phyloP scores from a whole-genome alignment of 2,329 filamentous ascomycete species.

The Colletotrichum truncatum region DNA sequence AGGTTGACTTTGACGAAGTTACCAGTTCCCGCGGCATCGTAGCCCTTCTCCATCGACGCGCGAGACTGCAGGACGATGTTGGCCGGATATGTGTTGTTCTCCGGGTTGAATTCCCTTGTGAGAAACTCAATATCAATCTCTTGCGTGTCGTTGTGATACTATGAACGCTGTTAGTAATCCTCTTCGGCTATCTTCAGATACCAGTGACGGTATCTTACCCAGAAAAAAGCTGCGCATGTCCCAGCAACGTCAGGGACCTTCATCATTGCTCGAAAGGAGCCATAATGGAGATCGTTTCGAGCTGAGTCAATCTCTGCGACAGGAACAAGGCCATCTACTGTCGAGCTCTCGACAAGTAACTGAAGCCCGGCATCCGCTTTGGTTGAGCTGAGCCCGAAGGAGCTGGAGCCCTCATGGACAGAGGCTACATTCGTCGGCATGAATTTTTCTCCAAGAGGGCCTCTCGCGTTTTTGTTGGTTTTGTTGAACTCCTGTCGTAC shows the following conservation, averaged over 20 bases:
- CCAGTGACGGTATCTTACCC: slow-evolving; percentile 58
- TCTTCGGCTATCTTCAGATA: neutral
- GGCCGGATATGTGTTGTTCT: slow-evolving; percentile 63
- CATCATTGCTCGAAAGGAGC: slow-evolving; percentile 75
- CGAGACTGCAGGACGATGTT: slow-evolving; percentile 81
- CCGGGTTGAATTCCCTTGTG: slow-evolving; percentile 67
- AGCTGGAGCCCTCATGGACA: slow-evolving; percentile 44
- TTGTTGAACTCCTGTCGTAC: slow-evolving; percentile 73
- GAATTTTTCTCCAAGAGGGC: slow-evolving; percentile 73
- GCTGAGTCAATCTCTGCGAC: slow-evolving; percentile 71
- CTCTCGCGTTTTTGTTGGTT: slow-evolving; percentile 63
- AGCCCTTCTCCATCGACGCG: slow-evolving; percentile 65
- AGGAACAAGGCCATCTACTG: slow-evolving; percentile 62
- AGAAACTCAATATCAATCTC: slow-evolving; percentile 87
- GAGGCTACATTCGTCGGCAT: slow-evolving; percentile 64
- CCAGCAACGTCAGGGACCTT: slow-evolving; percentile 68
- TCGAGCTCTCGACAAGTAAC: slow-evolving; percentile 60
- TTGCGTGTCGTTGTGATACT: slow-evolving; percentile 82
- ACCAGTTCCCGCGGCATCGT: slow-evolving; percentile 67
- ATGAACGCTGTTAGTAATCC: neutral
- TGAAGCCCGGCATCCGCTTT: slow-evolving; percentile 62
- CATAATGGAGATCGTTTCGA: slow-evolving; percentile 72
- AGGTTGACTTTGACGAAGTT: slow-evolving; percentile 67
- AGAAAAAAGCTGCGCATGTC: slow-evolving; percentile 84
- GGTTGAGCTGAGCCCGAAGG: slow-evolving; percentile 54